These are phyloP conservation scores for Fusarium armeniacum DNA, from an alignment of 2,329 filamentous ascomycete genomes.

Conservation along the genomic window DNA sequence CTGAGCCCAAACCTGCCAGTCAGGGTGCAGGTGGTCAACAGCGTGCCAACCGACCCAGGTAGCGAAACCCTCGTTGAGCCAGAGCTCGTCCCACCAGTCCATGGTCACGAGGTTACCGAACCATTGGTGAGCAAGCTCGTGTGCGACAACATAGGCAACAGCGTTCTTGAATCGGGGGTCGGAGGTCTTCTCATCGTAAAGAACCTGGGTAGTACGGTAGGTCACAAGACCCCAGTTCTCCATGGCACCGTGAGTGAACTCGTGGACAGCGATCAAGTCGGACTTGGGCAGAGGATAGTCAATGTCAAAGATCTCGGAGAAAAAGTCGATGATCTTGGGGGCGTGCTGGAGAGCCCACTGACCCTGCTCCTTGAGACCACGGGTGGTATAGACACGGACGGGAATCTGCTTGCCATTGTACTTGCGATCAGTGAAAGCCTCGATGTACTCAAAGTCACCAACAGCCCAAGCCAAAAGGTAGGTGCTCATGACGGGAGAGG, in stretches of 20 bases:
- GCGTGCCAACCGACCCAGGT: conserved; percentile 99
- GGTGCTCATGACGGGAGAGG: conserved; percentile 90
- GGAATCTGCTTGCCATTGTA: conserved; percentile 94
- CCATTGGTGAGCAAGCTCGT: conserved; percentile 97
- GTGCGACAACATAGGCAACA: conserved; percentile 97
- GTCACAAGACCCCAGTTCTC: conserved; percentile 98
- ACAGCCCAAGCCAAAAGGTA: conserved; percentile 94
- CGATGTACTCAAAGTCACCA: conserved; percentile 96
- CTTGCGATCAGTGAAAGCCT: conserved; percentile 87
- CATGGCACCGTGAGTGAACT: conserved; percentile 91
- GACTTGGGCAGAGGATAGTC: conserved; percentile 95
- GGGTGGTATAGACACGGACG: conserved; percentile 95
- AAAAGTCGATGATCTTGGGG: conserved; percentile 94
- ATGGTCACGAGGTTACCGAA: conserved; percentile 96
- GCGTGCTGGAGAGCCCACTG: conserved; percentile 91
- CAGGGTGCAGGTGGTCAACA: conserved; percentile 90
- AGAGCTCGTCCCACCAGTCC: conserved; percentile 96
- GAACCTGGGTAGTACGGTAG: conserved; percentile 92
- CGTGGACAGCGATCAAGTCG: conserved; percentile 90
- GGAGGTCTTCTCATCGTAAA: conserved; percentile 95
- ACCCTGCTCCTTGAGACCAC: conserved; percentile 93
- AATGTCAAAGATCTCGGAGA: conserved; percentile 93
- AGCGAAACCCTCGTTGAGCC: conserved; percentile 96
- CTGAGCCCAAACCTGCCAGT: conserved; percentile 98
- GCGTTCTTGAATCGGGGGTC: conserved; percentile 93